These are phyloP conservation scores for Pyricularia grisea DNA, from an alignment of 2,329 filamentous ascomycete species.

Conservation along the genomic window DNA sequence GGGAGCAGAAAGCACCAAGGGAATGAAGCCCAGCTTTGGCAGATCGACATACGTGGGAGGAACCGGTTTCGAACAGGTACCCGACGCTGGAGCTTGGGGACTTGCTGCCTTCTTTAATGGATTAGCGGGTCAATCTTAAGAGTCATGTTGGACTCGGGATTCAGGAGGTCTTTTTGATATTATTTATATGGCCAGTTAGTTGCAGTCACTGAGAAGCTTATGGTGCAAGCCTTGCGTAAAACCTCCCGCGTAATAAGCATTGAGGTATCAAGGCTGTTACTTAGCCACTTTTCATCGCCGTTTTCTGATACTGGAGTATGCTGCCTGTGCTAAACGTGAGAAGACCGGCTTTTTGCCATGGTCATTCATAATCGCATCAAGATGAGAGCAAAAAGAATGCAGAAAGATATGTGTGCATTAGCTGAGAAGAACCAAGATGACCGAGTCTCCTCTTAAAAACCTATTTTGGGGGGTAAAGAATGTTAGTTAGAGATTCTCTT, in stretches of 20 bases:
- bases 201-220: neutral
- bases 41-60: slow-evolving; percentile 76
- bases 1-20: slow-evolving; percentile 77
- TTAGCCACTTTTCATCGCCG: slow-evolving; percentile 1
- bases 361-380: slow-evolving; percentile 1
- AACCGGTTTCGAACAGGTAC: slow-evolving; percentile 62
- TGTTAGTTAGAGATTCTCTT: neutral
- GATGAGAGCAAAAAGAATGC: neutral
- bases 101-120: slow-evolving; percentile 76
- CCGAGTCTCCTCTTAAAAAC: slow-evolving; percentile 80
- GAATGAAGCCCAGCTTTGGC: slow-evolving; percentile 84
- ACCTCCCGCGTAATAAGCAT: neutral
- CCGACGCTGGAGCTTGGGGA: slow-evolving; percentile 60
- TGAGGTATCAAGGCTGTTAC: neutral
- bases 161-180: neutral
- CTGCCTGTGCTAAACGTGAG: neutral
- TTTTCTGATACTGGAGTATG: neutral
- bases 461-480: slow-evolving; percentile 28
- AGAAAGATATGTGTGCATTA: slow-evolving; percentile 21
- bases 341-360: neutral
- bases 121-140: slow-evolving; percentile 40
- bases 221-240: neutral
- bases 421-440: slow-evolving; percentile 79
- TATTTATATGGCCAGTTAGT: neutral
- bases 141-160: neutral